Evolutionary conservation across 1,139 yeast genomes (phyloP).

Genomic region (Kodamaea arcana): DNA sequence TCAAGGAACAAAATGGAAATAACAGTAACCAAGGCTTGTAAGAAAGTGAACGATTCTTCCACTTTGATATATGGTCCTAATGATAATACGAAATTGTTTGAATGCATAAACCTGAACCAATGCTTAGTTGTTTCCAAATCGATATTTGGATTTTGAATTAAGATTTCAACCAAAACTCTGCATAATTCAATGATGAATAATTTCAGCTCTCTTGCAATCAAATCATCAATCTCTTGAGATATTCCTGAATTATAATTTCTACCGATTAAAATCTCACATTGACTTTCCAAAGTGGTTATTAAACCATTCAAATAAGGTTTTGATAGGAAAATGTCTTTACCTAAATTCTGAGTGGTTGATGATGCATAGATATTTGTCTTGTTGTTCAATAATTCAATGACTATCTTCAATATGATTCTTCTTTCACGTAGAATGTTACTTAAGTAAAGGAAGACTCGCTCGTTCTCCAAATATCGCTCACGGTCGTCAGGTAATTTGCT

Average conservation of each 20-base stretch:
- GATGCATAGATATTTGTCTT: conserved; percentile 31
- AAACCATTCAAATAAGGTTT: conserved; percentile 22
- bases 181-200: conserved; percentile 37
- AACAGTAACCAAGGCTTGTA: conserved; percentile 47
- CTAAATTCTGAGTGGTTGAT: conserved; percentile 32
- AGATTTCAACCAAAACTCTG: conserved; percentile 43
- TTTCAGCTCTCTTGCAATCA: conserved; percentile 31
- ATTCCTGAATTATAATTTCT: conserved; percentile 13
- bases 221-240: conserved; percentile 19
- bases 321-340: conserved; percentile 34
- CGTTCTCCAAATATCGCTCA: conserved; percentile 27
- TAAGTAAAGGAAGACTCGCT: conserved; percentile 27
- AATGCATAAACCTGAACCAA: conserved; percentile 58
- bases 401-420: conserved; percentile 40
- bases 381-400: conserved; percentile 33
- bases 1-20: conserved; percentile 52
- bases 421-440: conserved; percentile 43
- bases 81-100: conserved; percentile 34
- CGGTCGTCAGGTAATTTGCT: conserved; percentile 37
- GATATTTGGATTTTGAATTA: conserved; percentile 31
- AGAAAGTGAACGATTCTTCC: conserved; percentile 34
- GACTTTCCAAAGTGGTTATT: conserved; percentile 19
- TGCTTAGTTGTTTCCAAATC: conserved; percentile 26
- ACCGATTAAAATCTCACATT: conserved; percentile 6
- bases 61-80: conserved; percentile 26